Evolutionary conservation across 495 filamentous ascomycete genomes (phyloP).

Genomic region (Penicillium paradoxum): DNA sequence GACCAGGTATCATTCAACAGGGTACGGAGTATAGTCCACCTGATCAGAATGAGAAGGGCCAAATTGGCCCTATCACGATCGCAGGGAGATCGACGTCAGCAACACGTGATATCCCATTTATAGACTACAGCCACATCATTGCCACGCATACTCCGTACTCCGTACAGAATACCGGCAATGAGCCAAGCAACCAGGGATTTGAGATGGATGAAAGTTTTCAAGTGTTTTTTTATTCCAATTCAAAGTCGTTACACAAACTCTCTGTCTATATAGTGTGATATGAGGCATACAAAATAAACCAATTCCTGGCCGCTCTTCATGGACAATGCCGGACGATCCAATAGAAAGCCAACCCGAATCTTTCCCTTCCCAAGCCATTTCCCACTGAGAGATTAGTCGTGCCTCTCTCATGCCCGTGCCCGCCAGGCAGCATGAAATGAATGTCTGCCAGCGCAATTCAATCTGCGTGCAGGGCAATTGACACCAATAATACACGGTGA

Average conservation of each 20-base stretch:
- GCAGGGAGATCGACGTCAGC: constrained; percentile 4
- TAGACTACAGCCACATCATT: background rate
- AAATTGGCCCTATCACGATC: background rate
- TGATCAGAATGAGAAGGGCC: background rate
- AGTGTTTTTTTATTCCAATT: constrained; percentile 5
- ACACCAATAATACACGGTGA: constrained; percentile 2
- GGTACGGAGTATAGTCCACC: background rate
- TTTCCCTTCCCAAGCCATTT: constrained; percentile 5
- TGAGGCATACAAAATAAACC: constrained; percentile 1
- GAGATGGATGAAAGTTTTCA: no score
- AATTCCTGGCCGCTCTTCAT: constrained; percentile 6
- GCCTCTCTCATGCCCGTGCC: constrained; percentile 18
- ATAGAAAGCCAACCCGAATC: constrained; percentile 6
- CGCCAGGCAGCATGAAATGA: constrained; percentile 19
- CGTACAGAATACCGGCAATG: no score
- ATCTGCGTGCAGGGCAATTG: background rate
- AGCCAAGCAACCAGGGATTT: no score
- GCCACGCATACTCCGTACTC: background rate
- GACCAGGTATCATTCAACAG: background rate
- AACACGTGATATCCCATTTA: background rate
- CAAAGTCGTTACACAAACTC: constrained; percentile 6
- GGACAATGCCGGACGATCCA: constrained; percentile 20
- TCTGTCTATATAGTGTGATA: constrained; percentile 11
- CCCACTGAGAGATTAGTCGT: constrained; percentile 4
- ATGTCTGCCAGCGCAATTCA: constrained; percentile 4